These are phyloP conservation scores for Fusarium coicis DNA, from an alignment of 2,329 filamentous ascomycete genomes.

Conservation along the genomic window DNA sequence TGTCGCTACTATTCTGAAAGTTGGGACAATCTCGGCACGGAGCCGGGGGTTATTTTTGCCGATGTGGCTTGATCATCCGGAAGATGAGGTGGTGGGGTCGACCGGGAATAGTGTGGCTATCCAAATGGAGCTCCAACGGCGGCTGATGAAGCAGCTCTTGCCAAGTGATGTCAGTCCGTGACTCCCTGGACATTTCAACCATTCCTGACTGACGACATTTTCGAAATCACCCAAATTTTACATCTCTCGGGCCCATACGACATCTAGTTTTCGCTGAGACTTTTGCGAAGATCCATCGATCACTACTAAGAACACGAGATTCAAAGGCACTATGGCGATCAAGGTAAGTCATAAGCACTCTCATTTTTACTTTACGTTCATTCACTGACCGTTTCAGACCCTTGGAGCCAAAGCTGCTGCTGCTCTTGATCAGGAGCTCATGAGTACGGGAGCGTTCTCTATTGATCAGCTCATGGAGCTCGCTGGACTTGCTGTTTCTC, in stretches of 20 bases:
- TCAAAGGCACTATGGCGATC: slow-evolving; percentile 47
- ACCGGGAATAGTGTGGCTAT: slow-evolving; percentile 8
- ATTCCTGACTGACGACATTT: slow-evolving; percentile 32
- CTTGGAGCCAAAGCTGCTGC: slow-evolving; percentile 88
- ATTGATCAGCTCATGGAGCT: slow-evolving; percentile 98
- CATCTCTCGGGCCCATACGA: slow-evolving; percentile 4
- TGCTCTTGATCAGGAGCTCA: slow-evolving; percentile 91
- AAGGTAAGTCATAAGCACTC: slow-evolving; percentile 41
- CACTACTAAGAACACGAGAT: slow-evolving; percentile 15
- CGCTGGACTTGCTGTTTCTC: slow-evolving; percentile 90
- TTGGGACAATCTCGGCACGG: slow-evolving; percentile 46
- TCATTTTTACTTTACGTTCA: slow-evolving; percentile 6
- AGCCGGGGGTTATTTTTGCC: slow-evolving; percentile 52
- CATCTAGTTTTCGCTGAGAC: neutral
- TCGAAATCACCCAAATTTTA: slow-evolving; percentile 6
- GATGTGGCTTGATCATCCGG: slow-evolving; percentile 43
- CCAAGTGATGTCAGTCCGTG: slow-evolving; percentile 34
- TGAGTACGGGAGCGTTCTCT: slow-evolving; percentile 88
- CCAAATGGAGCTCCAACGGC: neutral
- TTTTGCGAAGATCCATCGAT: neutral
- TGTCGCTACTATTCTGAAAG: slow-evolving; percentile 26
- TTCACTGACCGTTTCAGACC: slow-evolving; percentile 66
- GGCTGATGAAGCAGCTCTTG: slow-evolving; percentile 1
- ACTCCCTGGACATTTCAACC: slow-evolving; percentile 13
- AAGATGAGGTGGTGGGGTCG: neutral